Conservation (phyloP, 371 early-diverging fungal genomes). For the Mortierella sp. region DNA sequence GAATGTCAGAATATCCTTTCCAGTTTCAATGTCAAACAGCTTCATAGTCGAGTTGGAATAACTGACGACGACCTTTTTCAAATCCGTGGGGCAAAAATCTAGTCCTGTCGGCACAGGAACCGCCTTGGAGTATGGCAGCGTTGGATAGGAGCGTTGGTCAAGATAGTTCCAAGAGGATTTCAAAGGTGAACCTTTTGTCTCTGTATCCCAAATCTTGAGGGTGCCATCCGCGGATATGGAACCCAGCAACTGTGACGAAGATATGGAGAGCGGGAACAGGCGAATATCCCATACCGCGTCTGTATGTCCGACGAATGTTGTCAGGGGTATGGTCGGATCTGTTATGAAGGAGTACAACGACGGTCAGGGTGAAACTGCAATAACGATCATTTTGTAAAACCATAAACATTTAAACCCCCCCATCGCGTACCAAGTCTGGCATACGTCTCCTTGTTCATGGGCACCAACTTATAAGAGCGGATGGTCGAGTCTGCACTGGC, state of each 20-base stretch:
- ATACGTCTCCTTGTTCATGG: constrained; percentile 64
- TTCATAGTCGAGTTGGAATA: constrained; percentile 75
- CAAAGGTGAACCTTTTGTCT: constrained; percentile 56
- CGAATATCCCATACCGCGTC: constrained; percentile 90
- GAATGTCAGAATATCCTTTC: constrained; percentile 65
- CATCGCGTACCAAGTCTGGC: constrained; percentile 67
- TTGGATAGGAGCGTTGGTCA: constrained; percentile 24
- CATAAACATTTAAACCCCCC: too few species aligned
- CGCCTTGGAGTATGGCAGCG: not conserved
- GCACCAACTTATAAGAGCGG: constrained; percentile 79
- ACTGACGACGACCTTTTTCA: constrained; percentile 71
- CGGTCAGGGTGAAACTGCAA: too few species aligned
- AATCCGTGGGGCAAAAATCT: constrained; percentile 73
- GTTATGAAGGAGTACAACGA: too few species aligned
- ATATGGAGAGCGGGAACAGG: constrained; percentile 64
- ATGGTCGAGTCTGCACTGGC: constrained; percentile 83
- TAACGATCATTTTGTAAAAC: too few species aligned
- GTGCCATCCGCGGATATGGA: constrained; percentile 87
- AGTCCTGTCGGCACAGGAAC: constrained; percentile 72
- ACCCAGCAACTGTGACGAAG: constrained; percentile 64
- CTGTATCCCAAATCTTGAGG: constrained; percentile 85
- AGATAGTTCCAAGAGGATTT: constrained; percentile 64
- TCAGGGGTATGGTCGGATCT: constrained; percentile 68
- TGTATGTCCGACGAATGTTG: constrained; percentile 82
- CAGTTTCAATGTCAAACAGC: constrained; percentile 84